Conservation (phyloP, 345 rosid genomes). For the Triadica sebifera region DNA sequence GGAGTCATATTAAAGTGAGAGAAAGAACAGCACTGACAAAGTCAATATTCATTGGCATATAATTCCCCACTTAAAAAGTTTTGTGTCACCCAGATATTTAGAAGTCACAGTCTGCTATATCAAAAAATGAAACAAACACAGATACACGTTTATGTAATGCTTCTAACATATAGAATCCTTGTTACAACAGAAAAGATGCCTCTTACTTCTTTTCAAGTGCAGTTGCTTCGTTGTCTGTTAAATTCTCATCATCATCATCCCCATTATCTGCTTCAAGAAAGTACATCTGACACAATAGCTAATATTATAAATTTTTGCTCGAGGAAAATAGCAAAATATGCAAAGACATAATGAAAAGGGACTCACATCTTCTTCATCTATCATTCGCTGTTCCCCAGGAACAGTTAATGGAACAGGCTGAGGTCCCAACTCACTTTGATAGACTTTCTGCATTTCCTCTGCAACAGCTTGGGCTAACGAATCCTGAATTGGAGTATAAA, state of each 20-base stretch:
- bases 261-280: constrained; percentile 71
- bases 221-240: constrained; percentile 30
- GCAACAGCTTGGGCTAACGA: constrained; percentile 48
- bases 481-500: constrained; percentile 49
- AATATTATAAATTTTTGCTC: constrained; percentile 7
- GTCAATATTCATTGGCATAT: neutral
- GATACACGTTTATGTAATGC: neutral
- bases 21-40: neutral
- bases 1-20: neutral
- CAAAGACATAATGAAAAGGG: neutral
- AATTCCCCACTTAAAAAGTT: neutral
- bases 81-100: neutral
- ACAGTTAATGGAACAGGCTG: constrained; percentile 82
- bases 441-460: constrained; percentile 86
- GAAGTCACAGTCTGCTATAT: neutral
- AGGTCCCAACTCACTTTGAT: constrained; percentile 80
- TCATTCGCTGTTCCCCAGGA: constrained; percentile 38
- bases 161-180: neutral
- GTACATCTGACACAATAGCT: constrained; percentile 50
- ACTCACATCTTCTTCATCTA: constrained; percentile 74
- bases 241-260: constrained; percentile 45
- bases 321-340: neutral
- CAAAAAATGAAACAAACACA: neutral
- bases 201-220: constrained; percentile 52
- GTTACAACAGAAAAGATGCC: neutral